Conservation (phyloP, 202 grass and related monocot species). For the Eragrostis tef region DNA sequence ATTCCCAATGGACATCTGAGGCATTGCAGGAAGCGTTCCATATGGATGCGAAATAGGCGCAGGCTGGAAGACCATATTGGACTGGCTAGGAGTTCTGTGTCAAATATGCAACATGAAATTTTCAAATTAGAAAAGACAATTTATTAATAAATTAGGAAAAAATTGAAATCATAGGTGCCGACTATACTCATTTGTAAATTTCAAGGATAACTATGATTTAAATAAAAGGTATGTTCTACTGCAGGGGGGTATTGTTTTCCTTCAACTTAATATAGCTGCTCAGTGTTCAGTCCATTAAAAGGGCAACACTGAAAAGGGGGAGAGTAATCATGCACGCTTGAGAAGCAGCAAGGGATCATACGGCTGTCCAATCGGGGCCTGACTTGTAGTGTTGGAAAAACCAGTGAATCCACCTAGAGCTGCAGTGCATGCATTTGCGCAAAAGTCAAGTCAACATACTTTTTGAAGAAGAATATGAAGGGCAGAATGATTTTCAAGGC, state of each 20-base stretch:
- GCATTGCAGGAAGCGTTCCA: slow-evolving; percentile 74
- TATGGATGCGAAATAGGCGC: slow-evolving; percentile 67
- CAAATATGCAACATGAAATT: background rate
- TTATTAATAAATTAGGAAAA: slow-evolving; percentile 32
- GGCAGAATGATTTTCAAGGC: slow-evolving; percentile 7
- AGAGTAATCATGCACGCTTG: slow-evolving; percentile 30
- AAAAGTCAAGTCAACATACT: slow-evolving; percentile 8
- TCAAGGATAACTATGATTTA: background rate
- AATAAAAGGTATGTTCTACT: slow-evolving; percentile 11
- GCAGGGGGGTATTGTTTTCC: background rate
- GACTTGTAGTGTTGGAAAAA: slow-evolving; percentile 26
- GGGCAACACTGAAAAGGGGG: slow-evolving; percentile 8
- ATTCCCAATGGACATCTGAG: slow-evolving; percentile 81
- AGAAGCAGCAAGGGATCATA: slow-evolving; percentile 51
- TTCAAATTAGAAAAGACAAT: slow-evolving; percentile 24
- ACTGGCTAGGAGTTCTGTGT: slow-evolving; percentile 48
- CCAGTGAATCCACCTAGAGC: slow-evolving; percentile 52
- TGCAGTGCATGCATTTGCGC: slow-evolving; percentile 16
- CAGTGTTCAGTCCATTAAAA: slow-evolving; percentile 9
- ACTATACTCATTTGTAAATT: slow-evolving; percentile 17
- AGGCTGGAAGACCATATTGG: slow-evolving; percentile 65
- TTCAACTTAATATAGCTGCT: slow-evolving; percentile 2
- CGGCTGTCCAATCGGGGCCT: slow-evolving; percentile 55
- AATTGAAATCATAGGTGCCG: slow-evolving; percentile 19
- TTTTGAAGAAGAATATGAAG: background rate